Evolutionary conservation across 148 eudicot genomes (phyloP).

Genomic region (Cornus florida): DNA sequence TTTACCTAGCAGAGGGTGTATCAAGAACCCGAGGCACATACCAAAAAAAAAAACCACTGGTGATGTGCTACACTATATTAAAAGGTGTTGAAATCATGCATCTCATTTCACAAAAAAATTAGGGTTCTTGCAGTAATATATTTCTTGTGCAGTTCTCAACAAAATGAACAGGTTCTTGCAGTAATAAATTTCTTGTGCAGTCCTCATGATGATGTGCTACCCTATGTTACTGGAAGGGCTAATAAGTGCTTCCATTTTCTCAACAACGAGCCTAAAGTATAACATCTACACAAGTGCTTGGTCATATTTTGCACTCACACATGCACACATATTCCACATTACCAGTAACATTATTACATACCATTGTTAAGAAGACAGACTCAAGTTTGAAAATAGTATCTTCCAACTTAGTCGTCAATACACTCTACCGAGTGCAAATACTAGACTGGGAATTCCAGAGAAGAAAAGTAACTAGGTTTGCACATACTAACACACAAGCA

Average conservation of each 20-base stretch:
- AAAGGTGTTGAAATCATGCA: too few relatives aligned
- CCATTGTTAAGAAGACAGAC: not conserved
- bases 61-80: too few relatives aligned
- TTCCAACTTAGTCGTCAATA: not conserved
- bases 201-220: too few relatives aligned
- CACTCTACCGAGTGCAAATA: not conserved
- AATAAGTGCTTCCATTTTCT: not conserved
- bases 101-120: not conserved
- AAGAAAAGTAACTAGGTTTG: conserved; percentile 1
- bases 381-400: not conserved
- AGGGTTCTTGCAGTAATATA: not conserved
- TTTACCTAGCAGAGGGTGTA: too few relatives aligned
- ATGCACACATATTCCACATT: not conserved
- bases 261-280: not conserved
- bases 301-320: not conserved
- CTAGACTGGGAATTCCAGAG: not conserved
- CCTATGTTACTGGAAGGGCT: not conserved
- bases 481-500: not conserved
- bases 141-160: too few relatives aligned
- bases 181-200: too few relatives aligned
- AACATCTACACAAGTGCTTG: not conserved
- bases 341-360: conserved; percentile 10
- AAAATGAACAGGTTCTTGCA: too few relatives aligned
- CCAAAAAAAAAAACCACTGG: too few relatives aligned
- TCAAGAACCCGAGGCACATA: too few relatives aligned